Percentiles rank a stretch among this genome's conserved stretches.
These are phyloP conservation scores for Eimeria nieschulzi DNA, from an alignment of 169 alveolate genomes.

Conservation along the genomic window DNA sequence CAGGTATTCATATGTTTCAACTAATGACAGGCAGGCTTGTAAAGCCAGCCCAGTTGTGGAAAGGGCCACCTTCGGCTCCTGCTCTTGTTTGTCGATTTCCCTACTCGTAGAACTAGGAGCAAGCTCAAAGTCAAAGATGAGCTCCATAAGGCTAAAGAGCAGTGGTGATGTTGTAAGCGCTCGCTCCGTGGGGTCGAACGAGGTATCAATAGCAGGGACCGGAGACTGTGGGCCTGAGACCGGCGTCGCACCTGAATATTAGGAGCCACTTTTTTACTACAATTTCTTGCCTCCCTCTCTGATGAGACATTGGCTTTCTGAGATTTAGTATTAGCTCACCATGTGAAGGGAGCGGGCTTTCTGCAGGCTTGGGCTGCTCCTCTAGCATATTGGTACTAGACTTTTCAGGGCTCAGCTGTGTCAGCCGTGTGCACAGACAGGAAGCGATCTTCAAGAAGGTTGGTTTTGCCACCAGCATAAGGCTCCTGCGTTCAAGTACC, in stretches of 20 bases:
- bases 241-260: too few relatives aligned
- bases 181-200: not conserved
- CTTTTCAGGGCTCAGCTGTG: not conserved
- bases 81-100: not conserved
- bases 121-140: conserved; percentile 8
- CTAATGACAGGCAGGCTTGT: not conserved
- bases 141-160: not conserved
- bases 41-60: not conserved
- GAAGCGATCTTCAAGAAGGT: not conserved
- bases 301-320: too few relatives aligned
- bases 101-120: not conserved
- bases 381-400: too few relatives aligned
- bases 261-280: too few relatives aligned
- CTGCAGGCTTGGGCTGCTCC: too few relatives aligned
- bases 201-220: not conserved
- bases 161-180: not conserved
- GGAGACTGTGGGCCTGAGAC: not conserved
- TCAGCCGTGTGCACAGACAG: conserved; percentile 7
- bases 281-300: too few relatives aligned
- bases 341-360: too few relatives aligned
- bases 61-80: not conserved
- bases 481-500: not conserved
- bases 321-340: too few relatives aligned
- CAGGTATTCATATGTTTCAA: conserved; percentile 29
- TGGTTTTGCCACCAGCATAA: not conserved